Evolutionary conservation across 805 yeast genomes (phyloP), one percentile per base, ranked within the genome.

Genomic region (Cephaloascus fragrans): DNA sequence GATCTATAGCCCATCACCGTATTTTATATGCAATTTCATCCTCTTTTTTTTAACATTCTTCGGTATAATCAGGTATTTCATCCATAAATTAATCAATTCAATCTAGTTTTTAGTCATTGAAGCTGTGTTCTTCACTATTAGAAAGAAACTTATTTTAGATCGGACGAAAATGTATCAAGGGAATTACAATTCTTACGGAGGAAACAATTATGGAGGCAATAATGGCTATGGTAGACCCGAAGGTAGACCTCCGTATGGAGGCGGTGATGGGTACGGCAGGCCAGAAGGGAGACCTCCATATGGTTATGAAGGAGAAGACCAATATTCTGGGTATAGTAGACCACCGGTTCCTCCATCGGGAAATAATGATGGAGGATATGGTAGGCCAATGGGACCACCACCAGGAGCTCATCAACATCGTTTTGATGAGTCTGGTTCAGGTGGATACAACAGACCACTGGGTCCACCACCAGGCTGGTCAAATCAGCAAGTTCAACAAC

Each of bases 181-280:
- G n/a, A n/a, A n/a, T n/a, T 52, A 50, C 14, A 48, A 61, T 43
- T 43, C 57, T 14, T 62, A 61, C 42, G 45, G 47, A 35, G 50
- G 49, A 32, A 6, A 9, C 33, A 14, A 31, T n/a, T 16, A 6
- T 14, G 33, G 17, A 6, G 39, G 36, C 35, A 19, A 32, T 28
- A 31, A 40, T 9, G 39, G 35, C 19, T 33, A 40, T 26, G 46
- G 43, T 4, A 39, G 42, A 19, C 39, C 19, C 38, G 36, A 34
- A 16, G 43, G 40, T 35, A 43, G 44, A 3, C 44, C 46, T 16
- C 26, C 48, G 18, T 14, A 2, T 31, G 33, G 17, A 20, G 26
- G 3, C 9, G 41, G 37, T 3, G 37, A 41, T 18, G 39, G 41
- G 18, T 36, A 39, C 26, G 43, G 32, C 19, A 40, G 48, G 10